Evolutionary conservation across 1,284 basidiomycete genomes (phyloP).

Genomic region (Meripilus lineatus): DNA sequence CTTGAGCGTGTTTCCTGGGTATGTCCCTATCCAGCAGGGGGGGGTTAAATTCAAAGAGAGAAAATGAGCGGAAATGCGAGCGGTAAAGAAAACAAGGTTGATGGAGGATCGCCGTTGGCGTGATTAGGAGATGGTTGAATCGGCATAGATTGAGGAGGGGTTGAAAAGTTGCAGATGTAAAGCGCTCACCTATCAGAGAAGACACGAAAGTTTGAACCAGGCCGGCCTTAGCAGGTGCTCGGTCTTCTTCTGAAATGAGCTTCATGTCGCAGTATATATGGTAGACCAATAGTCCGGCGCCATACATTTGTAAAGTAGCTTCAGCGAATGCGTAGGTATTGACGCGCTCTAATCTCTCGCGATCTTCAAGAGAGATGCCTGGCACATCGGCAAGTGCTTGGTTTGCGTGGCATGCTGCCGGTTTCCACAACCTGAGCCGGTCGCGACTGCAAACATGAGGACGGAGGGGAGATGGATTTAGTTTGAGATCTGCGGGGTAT

Average conservation of each 20-base stretch:
- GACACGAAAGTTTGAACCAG: constrained; percentile 17
- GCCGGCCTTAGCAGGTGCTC: constrained; percentile 11
- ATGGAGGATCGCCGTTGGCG: too few relatives aligned
- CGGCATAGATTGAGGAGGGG: too few relatives aligned
- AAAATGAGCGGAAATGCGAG: too few relatives aligned
- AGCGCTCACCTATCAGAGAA: constrained; percentile 5
- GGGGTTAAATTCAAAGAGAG: too few relatives aligned
- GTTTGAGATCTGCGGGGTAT: constrained; percentile 10
- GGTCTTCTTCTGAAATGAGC: constrained; percentile 15
- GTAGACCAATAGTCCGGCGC: constrained; percentile 22
- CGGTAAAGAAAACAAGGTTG: too few relatives aligned
- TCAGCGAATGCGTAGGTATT: constrained; percentile 14
- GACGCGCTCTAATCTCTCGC: constrained; percentile 14
- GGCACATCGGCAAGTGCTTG: not conserved
- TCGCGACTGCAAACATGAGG: constrained; percentile 2
- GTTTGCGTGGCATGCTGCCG: too few relatives aligned
- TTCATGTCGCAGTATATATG: constrained; percentile 27
- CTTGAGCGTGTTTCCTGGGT: constrained; percentile 13
- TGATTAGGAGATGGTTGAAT: too few relatives aligned
- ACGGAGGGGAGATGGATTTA: not conserved
- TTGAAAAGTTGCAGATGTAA: too few relatives aligned
- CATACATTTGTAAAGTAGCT: constrained; percentile 23
- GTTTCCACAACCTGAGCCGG: constrained; percentile 19
- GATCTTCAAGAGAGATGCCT: too few relatives aligned
- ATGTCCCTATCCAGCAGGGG: too few relatives aligned